A percentile compares a stretch with the other conserved stretches of the same genome.
These are phyloP conservation scores for Xylaria curta DNA, from an alignment of 495 filamentous ascomycete genomes.

Conservation along the genomic window DNA sequence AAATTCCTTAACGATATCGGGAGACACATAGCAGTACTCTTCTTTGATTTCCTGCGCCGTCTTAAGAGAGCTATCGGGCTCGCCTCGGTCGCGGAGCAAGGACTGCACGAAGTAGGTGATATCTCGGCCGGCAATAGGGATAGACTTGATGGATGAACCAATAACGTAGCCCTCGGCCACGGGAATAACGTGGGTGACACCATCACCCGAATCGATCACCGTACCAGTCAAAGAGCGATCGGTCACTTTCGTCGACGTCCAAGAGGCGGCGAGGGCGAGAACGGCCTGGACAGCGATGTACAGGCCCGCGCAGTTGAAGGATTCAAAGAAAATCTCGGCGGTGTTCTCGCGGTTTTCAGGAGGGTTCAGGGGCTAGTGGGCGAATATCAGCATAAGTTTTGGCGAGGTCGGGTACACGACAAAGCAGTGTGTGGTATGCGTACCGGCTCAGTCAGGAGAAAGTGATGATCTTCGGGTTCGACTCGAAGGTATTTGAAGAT, in stretches of 20 bases:
- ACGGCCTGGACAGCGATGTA: slow-evolving; percentile 99
- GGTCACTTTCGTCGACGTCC: slow-evolving; percentile 97
- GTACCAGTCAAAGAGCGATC: slow-evolving; percentile 97
- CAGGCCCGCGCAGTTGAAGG: slow-evolving; percentile 97
- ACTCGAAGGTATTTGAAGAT: slow-evolving; percentile 99
- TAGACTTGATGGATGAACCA: slow-evolving; percentile 97
- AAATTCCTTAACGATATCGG: slow-evolving; percentile 98
- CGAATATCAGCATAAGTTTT: slow-evolving; percentile 30
- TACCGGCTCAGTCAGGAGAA: slow-evolving; percentile 96
- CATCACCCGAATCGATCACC: slow-evolving; percentile 96
- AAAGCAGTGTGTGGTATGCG: slow-evolving; percentile 8
- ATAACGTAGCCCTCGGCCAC: slow-evolving; percentile 99
- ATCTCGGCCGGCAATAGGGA: slow-evolving; percentile 95
- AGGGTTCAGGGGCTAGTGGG: slow-evolving; percentile 85
- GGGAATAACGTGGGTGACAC: slow-evolving; percentile 98
- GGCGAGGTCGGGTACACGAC: background rate
- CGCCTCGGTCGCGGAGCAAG: slow-evolving; percentile 91
- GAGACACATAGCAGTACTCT: slow-evolving; percentile 96
- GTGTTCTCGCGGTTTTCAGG: slow-evolving; percentile 99
- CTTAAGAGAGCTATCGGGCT: slow-evolving; percentile 95
- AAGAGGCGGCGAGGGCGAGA: slow-evolving; percentile 92
- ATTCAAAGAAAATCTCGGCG: slow-evolving; percentile 99
- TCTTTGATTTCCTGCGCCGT: slow-evolving; percentile 98
- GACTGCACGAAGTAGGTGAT: slow-evolving; percentile 99
- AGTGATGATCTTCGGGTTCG: slow-evolving; percentile 97